phyloP scores from a whole-genome alignment of 371 early-diverging fungal species.

The Mortierella sp. region DNA sequence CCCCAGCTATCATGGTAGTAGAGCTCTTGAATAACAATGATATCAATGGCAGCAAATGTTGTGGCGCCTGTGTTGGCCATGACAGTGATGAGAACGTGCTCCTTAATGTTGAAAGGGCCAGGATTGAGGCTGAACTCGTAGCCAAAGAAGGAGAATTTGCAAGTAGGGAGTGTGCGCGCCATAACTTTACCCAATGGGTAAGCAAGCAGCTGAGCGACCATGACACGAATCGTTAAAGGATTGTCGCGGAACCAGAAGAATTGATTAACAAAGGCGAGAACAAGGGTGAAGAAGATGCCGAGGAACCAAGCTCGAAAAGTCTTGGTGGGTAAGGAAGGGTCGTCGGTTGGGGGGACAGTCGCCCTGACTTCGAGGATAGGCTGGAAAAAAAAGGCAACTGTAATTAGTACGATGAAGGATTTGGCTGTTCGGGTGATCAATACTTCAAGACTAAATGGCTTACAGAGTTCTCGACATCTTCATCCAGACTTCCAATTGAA shows the following conservation, averaged over 20 bases:
- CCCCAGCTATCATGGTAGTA: conserved; percentile 77
- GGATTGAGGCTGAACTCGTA: conserved; percentile 69
- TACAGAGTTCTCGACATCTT: conserved; percentile 46
- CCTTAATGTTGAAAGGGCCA: conserved; percentile 84
- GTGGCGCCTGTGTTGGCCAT: conserved; percentile 72
- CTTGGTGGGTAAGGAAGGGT: conserved; percentile 74
- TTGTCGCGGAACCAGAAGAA: conserved; percentile 82
- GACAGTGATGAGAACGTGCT: conserved; percentile 79
- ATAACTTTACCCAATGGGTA: conserved; percentile 76
- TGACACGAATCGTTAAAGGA: conserved; percentile 70
- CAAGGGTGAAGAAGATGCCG: conserved; percentile 72
- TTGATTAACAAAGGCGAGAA: conserved; percentile 79
- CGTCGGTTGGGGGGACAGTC: conserved; percentile 63
- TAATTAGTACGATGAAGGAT: not conserved
- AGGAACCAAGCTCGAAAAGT: conserved; percentile 85
- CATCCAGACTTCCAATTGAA: conserved; percentile 38
- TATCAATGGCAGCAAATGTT: conserved; percentile 81
- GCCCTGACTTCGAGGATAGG: conserved; percentile 55
- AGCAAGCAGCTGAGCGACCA: conserved; percentile 77
- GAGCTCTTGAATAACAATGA: conserved; percentile 76
- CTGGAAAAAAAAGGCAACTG: conserved; percentile 9
- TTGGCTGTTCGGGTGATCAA: not conserved
- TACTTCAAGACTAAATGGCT: not conserved
- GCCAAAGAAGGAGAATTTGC: conserved; percentile 72
- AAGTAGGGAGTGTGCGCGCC: conserved; percentile 73